Percentiles rank a stretch among this genome's conserved stretches.
Conservation (phyloP, 495 filamentous ascomycete species). For the Melanomma pulvis-pyrius region DNA sequence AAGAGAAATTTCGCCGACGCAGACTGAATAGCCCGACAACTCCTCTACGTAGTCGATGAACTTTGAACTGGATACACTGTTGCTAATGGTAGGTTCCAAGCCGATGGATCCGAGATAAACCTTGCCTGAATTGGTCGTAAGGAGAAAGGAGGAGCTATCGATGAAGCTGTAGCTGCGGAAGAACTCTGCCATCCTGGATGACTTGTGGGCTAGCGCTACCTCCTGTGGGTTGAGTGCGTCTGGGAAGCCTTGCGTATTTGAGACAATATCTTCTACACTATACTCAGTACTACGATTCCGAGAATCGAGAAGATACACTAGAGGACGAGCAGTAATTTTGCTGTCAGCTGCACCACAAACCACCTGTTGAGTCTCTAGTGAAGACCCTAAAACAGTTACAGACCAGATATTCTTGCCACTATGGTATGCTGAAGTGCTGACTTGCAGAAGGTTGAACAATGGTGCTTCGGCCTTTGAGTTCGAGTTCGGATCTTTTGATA, state of each 20-base stretch:
- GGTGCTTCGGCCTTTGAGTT: background rate
- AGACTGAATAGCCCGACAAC: slow-evolving; percentile 33
- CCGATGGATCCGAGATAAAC: slow-evolving; percentile 12
- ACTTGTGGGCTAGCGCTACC: background rate
- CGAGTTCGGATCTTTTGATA: slow-evolving; percentile 7
- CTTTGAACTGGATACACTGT: background rate
- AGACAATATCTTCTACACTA: slow-evolving; percentile 7
- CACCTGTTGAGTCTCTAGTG: slow-evolving; percentile 49
- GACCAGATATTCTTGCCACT: slow-evolving; percentile 94
- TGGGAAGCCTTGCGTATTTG: background rate
- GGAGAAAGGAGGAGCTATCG: slow-evolving; percentile 20
- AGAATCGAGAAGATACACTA: background rate
- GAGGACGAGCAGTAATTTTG: slow-evolving; percentile 31
- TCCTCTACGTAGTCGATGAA: slow-evolving; percentile 16
- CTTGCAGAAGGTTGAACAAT: slow-evolving; percentile 52
- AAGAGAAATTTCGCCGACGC: slow-evolving; percentile 2
- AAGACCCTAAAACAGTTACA: slow-evolving; percentile 50
- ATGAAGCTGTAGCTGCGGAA: slow-evolving; percentile 39
- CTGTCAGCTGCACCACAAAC: slow-evolving; percentile 92
- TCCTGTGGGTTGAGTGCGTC: background rate
- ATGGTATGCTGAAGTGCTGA: slow-evolving; percentile 63
- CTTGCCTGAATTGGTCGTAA: slow-evolving; percentile 35
- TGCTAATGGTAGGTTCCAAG: background rate
- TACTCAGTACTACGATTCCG: slow-evolving; percentile 2
- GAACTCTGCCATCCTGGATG: slow-evolving; percentile 28